Conservation (phyloP, 2,329 filamentous ascomycete genomes). For the Anthostomella pinea region DNA sequence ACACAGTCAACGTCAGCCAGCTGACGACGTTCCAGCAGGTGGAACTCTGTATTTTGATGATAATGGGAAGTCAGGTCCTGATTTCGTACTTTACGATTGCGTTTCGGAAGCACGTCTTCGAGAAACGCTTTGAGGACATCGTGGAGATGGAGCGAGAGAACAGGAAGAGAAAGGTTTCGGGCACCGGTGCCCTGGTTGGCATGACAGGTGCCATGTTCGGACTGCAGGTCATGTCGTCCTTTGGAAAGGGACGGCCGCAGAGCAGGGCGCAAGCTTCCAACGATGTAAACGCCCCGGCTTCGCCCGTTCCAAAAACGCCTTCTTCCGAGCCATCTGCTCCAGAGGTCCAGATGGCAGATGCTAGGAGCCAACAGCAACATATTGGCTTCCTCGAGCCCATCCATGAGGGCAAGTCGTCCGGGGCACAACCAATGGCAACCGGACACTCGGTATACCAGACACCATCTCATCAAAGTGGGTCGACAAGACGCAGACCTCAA, state of each 20-base stretch:
- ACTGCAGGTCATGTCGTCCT: conserved; percentile 28
- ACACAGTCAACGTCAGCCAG: conserved; percentile 61
- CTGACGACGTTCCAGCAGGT: conserved; percentile 68
- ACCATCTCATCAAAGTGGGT: conserved; percentile 19
- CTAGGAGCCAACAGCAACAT: conserved; percentile 17
- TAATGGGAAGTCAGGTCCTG: conserved; percentile 65
- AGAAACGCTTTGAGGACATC: conserved; percentile 56
- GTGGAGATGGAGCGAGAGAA: conserved; percentile 40
- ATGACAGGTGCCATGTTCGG: conserved; percentile 29
- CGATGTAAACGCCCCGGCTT: conserved; percentile 4
- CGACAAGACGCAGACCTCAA: conserved; percentile 14
- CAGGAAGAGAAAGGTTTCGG: conserved; percentile 20
- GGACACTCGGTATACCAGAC: conserved; percentile 23
- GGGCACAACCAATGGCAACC: conserved; percentile 14
- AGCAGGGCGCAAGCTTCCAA: conserved; percentile 12
- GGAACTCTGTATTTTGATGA: conserved; percentile 61
- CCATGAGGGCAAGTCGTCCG: conserved; percentile 16
- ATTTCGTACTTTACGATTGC: conserved; percentile 63
- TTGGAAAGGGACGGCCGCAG: conserved; percentile 18
- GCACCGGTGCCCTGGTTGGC: conserved; percentile 22
- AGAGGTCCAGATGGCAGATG: conserved; percentile 7
- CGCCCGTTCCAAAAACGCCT: conserved; percentile 2
- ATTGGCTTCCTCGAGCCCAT: conserved; percentile 26
- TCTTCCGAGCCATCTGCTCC: conserved; percentile 5
- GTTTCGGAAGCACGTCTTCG: conserved; percentile 59